phyloP scores from a whole-genome alignment of 2,329 filamentous ascomycete species.

The Venturia effusa region DNA sequence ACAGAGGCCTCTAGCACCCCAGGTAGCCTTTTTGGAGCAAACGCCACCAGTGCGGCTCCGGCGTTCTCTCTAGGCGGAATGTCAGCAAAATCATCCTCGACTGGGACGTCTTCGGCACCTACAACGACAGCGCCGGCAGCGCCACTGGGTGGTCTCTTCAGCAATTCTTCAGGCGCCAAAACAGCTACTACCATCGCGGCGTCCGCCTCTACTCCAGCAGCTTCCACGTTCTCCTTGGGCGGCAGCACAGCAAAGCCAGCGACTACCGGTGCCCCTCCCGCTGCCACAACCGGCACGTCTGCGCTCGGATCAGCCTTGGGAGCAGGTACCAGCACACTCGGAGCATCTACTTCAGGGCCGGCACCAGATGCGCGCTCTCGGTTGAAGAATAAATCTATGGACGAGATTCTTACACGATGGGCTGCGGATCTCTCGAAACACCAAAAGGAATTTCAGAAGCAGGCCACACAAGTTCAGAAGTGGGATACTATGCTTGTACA shows the following conservation, averaged over 20 bases:
- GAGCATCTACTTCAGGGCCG: conserved; percentile 7
- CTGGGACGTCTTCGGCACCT: not conserved
- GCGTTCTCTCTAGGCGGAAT: not conserved
- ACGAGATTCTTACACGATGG: conserved; percentile 96
- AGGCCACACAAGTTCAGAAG: conserved; percentile 73
- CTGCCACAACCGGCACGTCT: not conserved
- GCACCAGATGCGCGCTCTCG: conserved; percentile 50
- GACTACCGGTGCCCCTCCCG: not conserved
- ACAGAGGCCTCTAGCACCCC: not conserved
- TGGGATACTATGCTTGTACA: conserved; percentile 93
- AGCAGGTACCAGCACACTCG: conserved; percentile 3
- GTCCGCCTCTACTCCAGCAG: not conserved
- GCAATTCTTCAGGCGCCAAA: not conserved
- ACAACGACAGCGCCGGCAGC: conserved; percentile 7
- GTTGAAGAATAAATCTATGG: conserved; percentile 97
- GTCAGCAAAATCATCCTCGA: conserved; percentile 1
- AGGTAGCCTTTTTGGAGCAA: not conserved
- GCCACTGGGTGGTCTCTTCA: not conserved
- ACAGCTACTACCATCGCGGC: not conserved
- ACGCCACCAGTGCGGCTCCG: conserved; percentile 4
- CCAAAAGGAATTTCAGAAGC: conserved; percentile 89
- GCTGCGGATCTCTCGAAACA: conserved; percentile 91
- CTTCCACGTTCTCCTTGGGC: not conserved
- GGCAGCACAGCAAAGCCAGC: conserved; percentile 4
- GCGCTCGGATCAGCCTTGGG: not conserved